Conservation (phyloP, 1,284 basidiomycete genomes). For the Sanguinoderma infundibulare region DNA sequence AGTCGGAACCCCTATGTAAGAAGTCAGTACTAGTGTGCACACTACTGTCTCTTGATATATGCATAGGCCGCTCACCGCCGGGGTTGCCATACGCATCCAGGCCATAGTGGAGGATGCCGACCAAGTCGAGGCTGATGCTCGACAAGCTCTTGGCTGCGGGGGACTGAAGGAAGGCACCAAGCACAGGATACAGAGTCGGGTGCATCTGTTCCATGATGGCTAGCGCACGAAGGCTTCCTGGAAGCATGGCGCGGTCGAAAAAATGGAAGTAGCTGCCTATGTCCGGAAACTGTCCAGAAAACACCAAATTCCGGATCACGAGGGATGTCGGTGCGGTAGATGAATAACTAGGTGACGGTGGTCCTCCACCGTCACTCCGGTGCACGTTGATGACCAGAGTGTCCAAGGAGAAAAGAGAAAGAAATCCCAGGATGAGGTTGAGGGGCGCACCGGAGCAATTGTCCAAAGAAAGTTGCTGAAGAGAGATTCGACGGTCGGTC, state of each 20-base stretch:
- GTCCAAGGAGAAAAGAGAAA: background rate
- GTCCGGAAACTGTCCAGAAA: background rate
- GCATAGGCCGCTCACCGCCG: no score
- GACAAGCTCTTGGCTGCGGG: background rate
- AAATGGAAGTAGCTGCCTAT: background rate
- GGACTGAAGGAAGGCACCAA: background rate
- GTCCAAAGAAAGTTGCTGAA: background rate
- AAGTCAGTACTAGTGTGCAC: background rate
- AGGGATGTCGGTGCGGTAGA: background rate
- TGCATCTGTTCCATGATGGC: background rate
- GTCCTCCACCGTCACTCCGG: background rate
- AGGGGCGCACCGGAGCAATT: background rate
- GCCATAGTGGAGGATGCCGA: background rate
- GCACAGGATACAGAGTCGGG: background rate
- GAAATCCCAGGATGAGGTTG: background rate
- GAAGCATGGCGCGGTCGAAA: background rate
- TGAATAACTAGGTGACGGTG: background rate
- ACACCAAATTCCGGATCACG: background rate
- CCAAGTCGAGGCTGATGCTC: background rate
- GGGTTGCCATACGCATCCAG: no score
- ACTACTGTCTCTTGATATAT: no score
- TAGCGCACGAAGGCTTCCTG: background rate
- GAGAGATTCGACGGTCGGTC: background rate
- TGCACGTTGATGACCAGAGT: background rate
- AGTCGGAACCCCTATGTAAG: background rate